Evolutionary conservation across 352 stramenopile genomes (phyloP).

Genomic region (Pythium pectinolyticum): DNA sequence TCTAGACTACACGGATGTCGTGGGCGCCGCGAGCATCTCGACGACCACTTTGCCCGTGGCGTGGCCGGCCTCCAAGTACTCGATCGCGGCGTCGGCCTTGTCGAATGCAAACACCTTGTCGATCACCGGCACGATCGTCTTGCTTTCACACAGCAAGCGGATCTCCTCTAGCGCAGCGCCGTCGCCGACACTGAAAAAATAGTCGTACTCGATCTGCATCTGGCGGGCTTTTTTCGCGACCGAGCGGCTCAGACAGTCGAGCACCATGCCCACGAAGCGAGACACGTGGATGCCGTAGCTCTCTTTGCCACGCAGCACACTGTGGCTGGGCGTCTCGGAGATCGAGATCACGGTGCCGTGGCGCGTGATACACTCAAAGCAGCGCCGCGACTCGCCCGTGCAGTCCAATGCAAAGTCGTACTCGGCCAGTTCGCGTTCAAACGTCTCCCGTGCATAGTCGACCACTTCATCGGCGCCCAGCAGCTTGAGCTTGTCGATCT

Average conservation of each 20-base stretch:
- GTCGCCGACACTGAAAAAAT: conserved; percentile 46
- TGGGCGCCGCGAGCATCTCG: conserved; percentile 31
- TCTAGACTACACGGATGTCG: too few relatives aligned
- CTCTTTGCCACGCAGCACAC: conserved; percentile 34
- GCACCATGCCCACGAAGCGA: conserved; percentile 43
- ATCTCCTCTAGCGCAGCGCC: conserved; percentile 55
- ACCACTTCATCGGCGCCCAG: conserved; percentile 73
- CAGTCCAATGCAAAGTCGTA: conserved; percentile 81
- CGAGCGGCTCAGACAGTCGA: conserved; percentile 65
- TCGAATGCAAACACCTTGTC: conserved; percentile 75
- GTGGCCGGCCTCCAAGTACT: conserved; percentile 63
- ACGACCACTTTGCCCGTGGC: conserved; percentile 70
- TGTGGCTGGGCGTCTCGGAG: conserved; percentile 48
- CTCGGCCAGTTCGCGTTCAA: conserved; percentile 65
- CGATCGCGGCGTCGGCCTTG: conserved; percentile 57
- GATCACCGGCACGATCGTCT: conserved; percentile 50
- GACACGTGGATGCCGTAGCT: conserved; percentile 42
- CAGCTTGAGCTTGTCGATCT: conserved; percentile 60
- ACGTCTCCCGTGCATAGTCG: conserved; percentile 64
- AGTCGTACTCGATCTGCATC: conserved; percentile 57
- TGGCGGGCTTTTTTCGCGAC: conserved; percentile 49
- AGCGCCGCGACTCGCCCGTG: conserved; percentile 63
- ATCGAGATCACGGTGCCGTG: conserved; percentile 62
- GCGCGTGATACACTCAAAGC: conserved; percentile 62
- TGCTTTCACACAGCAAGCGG: conserved; percentile 41